Evolutionary conservation across 805 yeast species (phyloP).

Genomic region (Ogataea ramenticola): DNA sequence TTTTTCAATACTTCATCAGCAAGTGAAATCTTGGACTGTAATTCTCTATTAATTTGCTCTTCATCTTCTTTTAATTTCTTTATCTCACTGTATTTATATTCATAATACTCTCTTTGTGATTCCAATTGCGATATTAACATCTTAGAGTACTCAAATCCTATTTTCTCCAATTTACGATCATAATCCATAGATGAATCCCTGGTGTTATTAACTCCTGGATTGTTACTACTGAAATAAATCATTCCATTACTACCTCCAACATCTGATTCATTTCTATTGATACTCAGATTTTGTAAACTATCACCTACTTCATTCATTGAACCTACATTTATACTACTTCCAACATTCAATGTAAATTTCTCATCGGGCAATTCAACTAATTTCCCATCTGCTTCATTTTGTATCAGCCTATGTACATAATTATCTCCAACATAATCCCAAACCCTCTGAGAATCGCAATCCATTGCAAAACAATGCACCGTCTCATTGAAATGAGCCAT

Average conservation of each 20-base stretch:
- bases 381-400: constrained; percentile 85
- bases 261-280: no score
- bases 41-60: constrained; percentile 8
- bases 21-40: constrained; percentile 11
- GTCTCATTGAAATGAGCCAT: constrained; percentile 71
- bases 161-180: constrained; percentile 43
- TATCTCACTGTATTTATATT: constrained; percentile 30
- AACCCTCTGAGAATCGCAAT: constrained; percentile 71
- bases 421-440: constrained; percentile 94
- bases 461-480: constrained; percentile 90
- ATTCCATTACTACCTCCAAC: no score
- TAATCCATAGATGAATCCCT: no score
- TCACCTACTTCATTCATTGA: neutral
- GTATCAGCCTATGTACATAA: constrained; percentile 79
- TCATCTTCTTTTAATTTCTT: constrained; percentile 27
- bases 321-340: neutral
- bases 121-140: constrained; percentile 73
- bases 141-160: constrained; percentile 74
- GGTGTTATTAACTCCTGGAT: no score
- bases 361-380: constrained; percentile 63
- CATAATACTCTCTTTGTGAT: constrained; percentile 80
- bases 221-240: no score
- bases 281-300: no score
- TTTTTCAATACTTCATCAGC: constrained; percentile 3
- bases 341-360: constrained; percentile 6